These are phyloP conservation scores for Golovinomyces cichoracearum DNA, from an alignment of 2,329 filamentous ascomycete species.

Conservation along the genomic window DNA sequence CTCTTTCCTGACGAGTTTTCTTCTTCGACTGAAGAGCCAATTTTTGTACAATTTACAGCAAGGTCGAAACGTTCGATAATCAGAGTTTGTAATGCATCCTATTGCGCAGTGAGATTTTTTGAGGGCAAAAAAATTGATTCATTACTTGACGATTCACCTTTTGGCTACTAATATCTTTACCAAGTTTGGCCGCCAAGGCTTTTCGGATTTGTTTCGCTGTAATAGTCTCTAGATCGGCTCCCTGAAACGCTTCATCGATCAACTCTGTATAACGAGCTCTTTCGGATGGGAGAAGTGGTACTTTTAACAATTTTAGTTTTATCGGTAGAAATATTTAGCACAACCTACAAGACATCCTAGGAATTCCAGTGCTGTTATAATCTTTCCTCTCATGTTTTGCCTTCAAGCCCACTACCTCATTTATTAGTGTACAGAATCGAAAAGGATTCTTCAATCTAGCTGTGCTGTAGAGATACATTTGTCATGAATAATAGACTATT, in stretches of 20 bases:
- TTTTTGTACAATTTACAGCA: constrained; percentile 7
- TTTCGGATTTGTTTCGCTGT: constrained; percentile 18
- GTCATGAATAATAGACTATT: too few species aligned
- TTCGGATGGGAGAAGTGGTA: constrained; percentile 10
- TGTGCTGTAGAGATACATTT: too few species aligned
- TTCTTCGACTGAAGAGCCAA: not conserved
- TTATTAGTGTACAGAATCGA: too few species aligned
- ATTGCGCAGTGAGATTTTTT: constrained; percentile 2
- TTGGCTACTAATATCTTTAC: constrained; percentile 16
- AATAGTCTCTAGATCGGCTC: constrained; percentile 16
- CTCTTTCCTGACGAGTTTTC: not conserved
- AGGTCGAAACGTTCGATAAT: constrained; percentile 31
- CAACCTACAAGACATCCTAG: constrained; percentile 9
- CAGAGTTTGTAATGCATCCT: constrained; percentile 26
- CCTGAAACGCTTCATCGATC: constrained; percentile 17
- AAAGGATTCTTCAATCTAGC: too few species aligned
- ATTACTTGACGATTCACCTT: constrained; percentile 12
- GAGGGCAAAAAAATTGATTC: not conserved
- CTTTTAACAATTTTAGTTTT: constrained; percentile 6
- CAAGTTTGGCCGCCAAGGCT: constrained; percentile 12
- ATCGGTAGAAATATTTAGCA: not conserved
- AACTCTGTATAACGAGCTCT: constrained; percentile 15
- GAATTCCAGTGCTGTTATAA: not conserved
- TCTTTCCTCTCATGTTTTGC: not conserved
- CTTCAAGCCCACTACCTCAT: too few species aligned